Base-by-base conservation (phyloP, 202 grass and related monocot species). In the Zizania palustris region DNA sequence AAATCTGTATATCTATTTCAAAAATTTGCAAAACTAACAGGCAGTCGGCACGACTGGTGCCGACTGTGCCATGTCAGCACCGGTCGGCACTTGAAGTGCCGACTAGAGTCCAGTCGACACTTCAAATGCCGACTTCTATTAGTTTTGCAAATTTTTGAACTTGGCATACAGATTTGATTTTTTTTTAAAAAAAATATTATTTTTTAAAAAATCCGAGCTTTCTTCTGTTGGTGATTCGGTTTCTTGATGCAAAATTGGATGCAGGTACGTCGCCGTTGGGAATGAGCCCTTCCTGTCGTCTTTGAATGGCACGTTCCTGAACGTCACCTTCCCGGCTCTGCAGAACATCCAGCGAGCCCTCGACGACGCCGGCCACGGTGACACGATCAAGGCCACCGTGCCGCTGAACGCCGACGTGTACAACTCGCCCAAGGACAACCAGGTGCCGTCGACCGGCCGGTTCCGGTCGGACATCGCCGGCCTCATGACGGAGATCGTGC, bases 331-430 rank as follows among this genome's bases (percentile, higher is more conserved):
- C 9, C 93, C 90, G 0, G 93, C 93, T 2, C 71, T 97, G 43
- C 68, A 89, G 80, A 97, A 97, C 88, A 87, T 97, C 65, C 93
- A 97, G 53, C 83, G 71, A 11, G 93, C 93, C 1, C 90, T 97
- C 2, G 36, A 89, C 71, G 90, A 93, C 10, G 90, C 88, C 16
- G 90, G 93, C 37, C 22, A 85, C 4, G 93, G 93, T 39, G 73
- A 79, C 45, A 13, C 7, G 3, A 56, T 97, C 39, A 97, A 93
- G 81, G 90, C 93, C 43, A 97, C 88, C 0, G 84, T 97, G 57
- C 93, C 93, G 21, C 84, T 97, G 35, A 97, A 97, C 73, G 93
- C 93, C 11, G 93, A 89, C 44, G 93, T 97, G 65, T 97, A 93
- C 71, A 22, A 78, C 45, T 88, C 88, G 7, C 76, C 86, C 0